phyloP scores from a whole-genome alignment of 2,329 filamentous ascomycete species.

The Diplodia sapinea region DNA sequence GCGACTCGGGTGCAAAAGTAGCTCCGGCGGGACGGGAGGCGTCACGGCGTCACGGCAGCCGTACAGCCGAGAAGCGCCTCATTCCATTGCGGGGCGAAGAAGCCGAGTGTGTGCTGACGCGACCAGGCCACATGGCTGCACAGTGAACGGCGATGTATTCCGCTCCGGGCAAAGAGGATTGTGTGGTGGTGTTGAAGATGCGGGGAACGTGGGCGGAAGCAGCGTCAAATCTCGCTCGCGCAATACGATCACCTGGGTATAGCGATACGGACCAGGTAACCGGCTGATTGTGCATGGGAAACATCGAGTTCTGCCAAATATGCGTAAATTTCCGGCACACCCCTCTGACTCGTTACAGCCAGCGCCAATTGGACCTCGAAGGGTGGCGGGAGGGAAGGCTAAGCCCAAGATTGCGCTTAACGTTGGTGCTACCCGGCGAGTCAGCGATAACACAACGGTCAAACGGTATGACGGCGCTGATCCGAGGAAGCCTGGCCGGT shows the following conservation, averaged over 20 bases:
- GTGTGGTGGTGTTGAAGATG: not conserved
- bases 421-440: no score
- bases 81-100: not conserved
- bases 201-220: not conserved
- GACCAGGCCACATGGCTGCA: not conserved
- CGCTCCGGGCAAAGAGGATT: not conserved
- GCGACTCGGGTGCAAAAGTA: slow-evolving; percentile 21
- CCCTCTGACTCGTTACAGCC: no score
- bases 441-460: no score
- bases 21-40: slow-evolving; percentile 3
- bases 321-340: no score
- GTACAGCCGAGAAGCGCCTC: not conserved
- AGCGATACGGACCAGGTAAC: no score
- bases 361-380: no score
- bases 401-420: no score
- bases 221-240: not conserved
- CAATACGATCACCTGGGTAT: no score
- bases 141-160: not conserved
- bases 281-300: no score
- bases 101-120: not conserved
- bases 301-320: no score
- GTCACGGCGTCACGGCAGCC: not conserved
- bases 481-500: not conserved
- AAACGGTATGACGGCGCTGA: not conserved
- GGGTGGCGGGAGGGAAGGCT: no score